Evolutionary conservation across 2,329 filamentous ascomycete genomes (phyloP), one percentile per base, ranked within the genome.

Genomic region (Xylaria sp.): DNA sequence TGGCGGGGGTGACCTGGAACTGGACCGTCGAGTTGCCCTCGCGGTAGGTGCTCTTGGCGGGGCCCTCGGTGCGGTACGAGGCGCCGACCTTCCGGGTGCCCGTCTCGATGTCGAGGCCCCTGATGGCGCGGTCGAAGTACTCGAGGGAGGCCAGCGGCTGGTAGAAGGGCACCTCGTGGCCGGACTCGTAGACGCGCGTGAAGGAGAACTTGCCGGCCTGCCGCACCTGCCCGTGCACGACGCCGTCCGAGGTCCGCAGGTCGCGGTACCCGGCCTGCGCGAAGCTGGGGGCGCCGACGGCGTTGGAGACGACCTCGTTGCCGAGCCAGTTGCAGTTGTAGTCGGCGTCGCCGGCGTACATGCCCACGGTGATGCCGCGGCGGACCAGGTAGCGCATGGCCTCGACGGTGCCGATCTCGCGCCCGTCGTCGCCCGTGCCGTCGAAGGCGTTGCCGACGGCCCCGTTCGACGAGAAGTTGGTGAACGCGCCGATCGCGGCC

Each of bases 401-500:
- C 9, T 70, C 70, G 17, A 77, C 55, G 8, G 73, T 76, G 34
- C 75, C 73, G 48, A 64, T 50, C 63, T 76, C 75, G 3, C 77
- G 76, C 12, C 64, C 67, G 71, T 78, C 90, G 70, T 84, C 83
- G 34, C 93, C 82, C 21, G 82, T 77, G 63, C 85, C 75, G 79
- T 86, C 92, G 69, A 93, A 86, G 9, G 83, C 78, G 56, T 83
- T 73, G 9, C 82, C 81, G 54, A 89, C 81, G 61, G 79, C 74
- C 69, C 63, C 78, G 66, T 75, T 81, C 67, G 81, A 84, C 3
- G 85, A 85, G 79, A 85, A 91, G 75, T 90, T 91, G 64, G 84
- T 83, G 72, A 79, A 86, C 0, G 86, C 88, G 9, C 88, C 88
- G 64, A 91, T 85, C 0, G 87, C 88, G n/a, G 79, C 74, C 71